Evolutionary conservation across 1,284 basidiomycete species (phyloP).

Genomic region (Ustilago sp.): DNA sequence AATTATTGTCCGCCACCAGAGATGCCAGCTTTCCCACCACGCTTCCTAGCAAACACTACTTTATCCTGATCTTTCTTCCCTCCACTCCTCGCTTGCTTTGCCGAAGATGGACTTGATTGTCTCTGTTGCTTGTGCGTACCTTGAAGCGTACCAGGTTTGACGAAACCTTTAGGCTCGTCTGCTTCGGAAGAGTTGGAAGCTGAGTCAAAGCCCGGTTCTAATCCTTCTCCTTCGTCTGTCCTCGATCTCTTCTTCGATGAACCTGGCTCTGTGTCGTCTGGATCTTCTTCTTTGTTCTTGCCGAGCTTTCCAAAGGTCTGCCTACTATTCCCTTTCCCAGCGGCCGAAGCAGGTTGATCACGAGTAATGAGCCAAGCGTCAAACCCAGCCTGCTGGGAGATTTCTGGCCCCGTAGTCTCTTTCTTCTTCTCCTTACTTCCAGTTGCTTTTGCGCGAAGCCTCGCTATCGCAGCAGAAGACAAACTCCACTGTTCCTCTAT

Average conservation of each 20-base stretch:
- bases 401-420: background rate
- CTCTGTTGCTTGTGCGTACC: background rate
- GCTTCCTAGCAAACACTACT: constrained; percentile 44
- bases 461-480: constrained; percentile 31
- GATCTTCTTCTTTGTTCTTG: constrained; percentile 14
- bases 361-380: constrained; percentile 44
- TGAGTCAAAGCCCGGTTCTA: constrained; percentile 23
- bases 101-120: background rate
- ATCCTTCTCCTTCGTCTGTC: background rate
- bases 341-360: constrained; percentile 2
- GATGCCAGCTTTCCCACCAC: constrained; percentile 36
- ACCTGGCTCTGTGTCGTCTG: constrained; percentile 4
- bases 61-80: constrained; percentile 37
- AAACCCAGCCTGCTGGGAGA: constrained; percentile 39
- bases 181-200: background rate
- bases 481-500: constrained; percentile 47
- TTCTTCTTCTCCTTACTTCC: background rate
- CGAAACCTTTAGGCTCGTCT: constrained; percentile 11
- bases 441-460: constrained; percentile 19
- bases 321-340: constrained; percentile 4
- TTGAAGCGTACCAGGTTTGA: constrained; percentile 33
- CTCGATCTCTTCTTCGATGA: constrained; percentile 3
- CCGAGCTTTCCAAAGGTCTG: constrained; percentile 33
- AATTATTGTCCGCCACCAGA: constrained; percentile 30
- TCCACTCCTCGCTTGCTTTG: constrained; percentile 13